Base-by-base conservation (phyloP, 441 rosid species). In the Adansonia rubrostipa region DNA sequence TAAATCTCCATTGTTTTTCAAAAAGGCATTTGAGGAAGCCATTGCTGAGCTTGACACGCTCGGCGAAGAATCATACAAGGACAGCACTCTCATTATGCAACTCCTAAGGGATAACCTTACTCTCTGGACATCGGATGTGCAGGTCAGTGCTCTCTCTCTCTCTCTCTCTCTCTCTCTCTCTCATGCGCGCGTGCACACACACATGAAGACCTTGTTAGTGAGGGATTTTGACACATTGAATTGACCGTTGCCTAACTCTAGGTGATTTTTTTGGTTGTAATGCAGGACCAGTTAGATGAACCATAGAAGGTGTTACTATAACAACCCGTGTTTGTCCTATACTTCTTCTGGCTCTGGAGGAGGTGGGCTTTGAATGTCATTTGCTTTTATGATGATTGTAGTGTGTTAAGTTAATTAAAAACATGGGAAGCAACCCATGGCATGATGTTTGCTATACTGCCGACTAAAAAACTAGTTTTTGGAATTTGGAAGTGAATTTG, bases 51-150 rank as follows among this genome's bases (percentile, higher is more conserved):
- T 92, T 77, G 95, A 92, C 83, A 91, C 95, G 4, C 80, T 92
- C 79, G 97, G 97, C 70, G 95, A 90, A 79, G 97, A 92, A 78
- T 92, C 97, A 50, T 92, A 91, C 92, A 91, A 92, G 87, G 95
- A 93, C 84, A 93, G 97, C 87, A 93, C 97, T 80, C 95, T 93
- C 80, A 92, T 92, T 68, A 92, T 93, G 96, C 97, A 93, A 86
- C 89, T 93, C 77, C 90, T 93, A 17, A 84, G 97, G 83, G 97
- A 93, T 79, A 92, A 92, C 83, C 97, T 92, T 80, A 92, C 97
- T 78, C 97, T 92, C 57, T 92, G 97, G 95, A 92, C 96, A 79
- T 92, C 97, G 7, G 97, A 93, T 82, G 87, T 84, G 71, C 97
- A 93, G 96, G 97, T 92, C 64, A 69, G n/a, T n/a, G n/a, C n/a